Base-by-base conservation (phyloP, 1,284 basidiomycete species). In the Meripilus lineatus region DNA sequence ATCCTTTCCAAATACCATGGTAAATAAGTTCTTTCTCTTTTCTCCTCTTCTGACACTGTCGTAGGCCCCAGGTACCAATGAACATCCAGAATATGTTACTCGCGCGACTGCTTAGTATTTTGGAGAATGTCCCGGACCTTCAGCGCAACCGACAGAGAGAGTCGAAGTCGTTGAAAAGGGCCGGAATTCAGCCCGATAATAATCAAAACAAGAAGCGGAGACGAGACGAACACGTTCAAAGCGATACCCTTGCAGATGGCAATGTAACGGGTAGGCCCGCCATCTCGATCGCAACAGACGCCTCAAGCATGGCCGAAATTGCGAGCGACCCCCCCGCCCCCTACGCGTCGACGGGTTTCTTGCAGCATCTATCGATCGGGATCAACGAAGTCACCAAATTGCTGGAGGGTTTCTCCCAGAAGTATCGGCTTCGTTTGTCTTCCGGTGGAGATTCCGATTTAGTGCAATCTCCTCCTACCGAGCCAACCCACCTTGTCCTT, bases 381-480 rank as follows among this genome's bases (percentile, higher is more conserved):
- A 84, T 93, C 52, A 94, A 93, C 56, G 72, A 81, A 56, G 85
- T 91, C 6, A 89, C 89, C 18, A 87, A 81, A 61, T 67, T 69
- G 15, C 69, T 94, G 10, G 91, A 94, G 62, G 52, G 47, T 3
- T 77, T 85, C 50, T 70, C 78, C 17, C 55, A 57, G n/a, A 55
- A 61, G 18, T 51, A 65, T 23, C 67, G 73, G 39, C 54, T 53
- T 40, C 44, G 50, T 18, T 33, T 59, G 25, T 35, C 46, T 30
- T 15, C 45, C 1, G 15, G 49, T 1, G 46, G 47, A 21, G n/a
- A 56, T 50, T 23, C 33, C 21, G 28, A 21, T 14, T 20, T 44
- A 32, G 17, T 22, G 15, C 32, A 38, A 11, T 20, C 35, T 8
- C 17, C 36, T 25, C 33, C 32, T 1, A 40, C 13, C 8, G 8